A percentile compares a stretch with the other conserved stretches of the same genome.
Conservation (phyloP, 192 early-diverging fungal species). For the Linnemannia hyalina region DNA sequence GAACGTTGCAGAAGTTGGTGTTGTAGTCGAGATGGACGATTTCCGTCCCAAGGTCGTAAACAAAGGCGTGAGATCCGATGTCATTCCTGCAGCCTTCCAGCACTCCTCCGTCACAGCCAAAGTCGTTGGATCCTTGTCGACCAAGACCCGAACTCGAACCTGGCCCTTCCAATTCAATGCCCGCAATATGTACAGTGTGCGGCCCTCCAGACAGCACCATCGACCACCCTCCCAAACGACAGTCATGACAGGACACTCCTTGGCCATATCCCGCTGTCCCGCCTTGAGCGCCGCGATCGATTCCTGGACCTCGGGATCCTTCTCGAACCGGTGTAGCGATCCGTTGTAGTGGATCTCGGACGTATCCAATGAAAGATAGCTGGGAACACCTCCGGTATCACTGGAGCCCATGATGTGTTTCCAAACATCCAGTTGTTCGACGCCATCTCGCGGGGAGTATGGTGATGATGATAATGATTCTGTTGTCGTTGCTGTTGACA, state of each 20-base stretch:
- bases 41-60: not conserved
- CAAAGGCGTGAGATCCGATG: slow-evolving; percentile 3
- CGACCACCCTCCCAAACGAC: slow-evolving; percentile 52
- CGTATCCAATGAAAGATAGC: slow-evolving; percentile 28
- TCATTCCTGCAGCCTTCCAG: slow-evolving; percentile 49
- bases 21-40: not conserved
- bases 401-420: slow-evolving; percentile 13
- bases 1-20: not conserved
- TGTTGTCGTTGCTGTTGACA: slow-evolving; percentile 11
- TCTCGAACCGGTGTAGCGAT: slow-evolving; percentile 22
- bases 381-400: slow-evolving; percentile 17
- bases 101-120: slow-evolving; percentile 51
- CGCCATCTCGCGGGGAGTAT: not conserved
- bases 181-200: slow-evolving; percentile 49
- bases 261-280: slow-evolving; percentile 40
- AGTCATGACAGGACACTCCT: slow-evolving; percentile 54
- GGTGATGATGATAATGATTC: not conserved
- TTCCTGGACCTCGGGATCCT: slow-evolving; percentile 32
- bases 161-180: slow-evolving; percentile 43
- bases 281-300: slow-evolving; percentile 23
- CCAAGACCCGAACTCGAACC: slow-evolving; percentile 45
- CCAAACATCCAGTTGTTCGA: slow-evolving; percentile 18
- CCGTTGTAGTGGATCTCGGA: slow-evolving; percentile 53
- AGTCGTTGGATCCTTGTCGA: slow-evolving; percentile 42
- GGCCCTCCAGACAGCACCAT: slow-evolving; percentile 54